These are phyloP conservation scores for Yamadazyma atlantica DNA, from an alignment of 1,139 yeast genomes.

Conservation along the genomic window DNA sequence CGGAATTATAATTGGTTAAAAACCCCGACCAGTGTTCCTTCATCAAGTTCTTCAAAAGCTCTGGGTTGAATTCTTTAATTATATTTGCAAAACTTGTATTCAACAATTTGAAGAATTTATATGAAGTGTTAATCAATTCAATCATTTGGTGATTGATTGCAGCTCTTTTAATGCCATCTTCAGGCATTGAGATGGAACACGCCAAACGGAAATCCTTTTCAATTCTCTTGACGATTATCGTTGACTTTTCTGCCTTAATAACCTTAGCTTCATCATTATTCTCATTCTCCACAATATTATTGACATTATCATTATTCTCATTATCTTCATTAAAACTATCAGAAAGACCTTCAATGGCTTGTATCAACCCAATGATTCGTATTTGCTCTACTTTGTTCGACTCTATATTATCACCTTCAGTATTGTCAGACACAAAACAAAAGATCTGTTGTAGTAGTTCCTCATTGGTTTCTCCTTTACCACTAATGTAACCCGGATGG, in stretches of 20 bases:
- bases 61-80: constrained; percentile 16
- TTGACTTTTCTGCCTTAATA: constrained; percentile 27
- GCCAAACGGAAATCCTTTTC: constrained; percentile 30
- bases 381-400: constrained; percentile 25
- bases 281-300: background rate
- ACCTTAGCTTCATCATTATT: constrained; percentile 16
- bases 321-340: constrained; percentile 9
- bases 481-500: constrained; percentile 22
- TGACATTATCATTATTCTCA: constrained; percentile 1
- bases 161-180: constrained; percentile 19
- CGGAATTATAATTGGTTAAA: constrained; percentile 25
- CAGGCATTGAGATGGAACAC: constrained; percentile 24
- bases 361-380: constrained; percentile 35
- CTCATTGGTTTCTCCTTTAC: constrained; percentile 26
- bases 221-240: constrained; percentile 26
- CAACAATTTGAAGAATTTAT: constrained; percentile 26
- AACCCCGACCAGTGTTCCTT: constrained; percentile 33
- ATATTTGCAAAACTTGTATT: constrained; percentile 26
- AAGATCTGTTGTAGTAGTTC: constrained; percentile 31
- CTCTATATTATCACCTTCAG: constrained; percentile 13
- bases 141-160: constrained; percentile 29
- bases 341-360: constrained; percentile 31
- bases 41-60: constrained; percentile 19
- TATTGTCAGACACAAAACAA: constrained; percentile 23
- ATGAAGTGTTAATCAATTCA: constrained; percentile 22